A percentile compares a stretch with the other conserved stretches of the same genome.
Evolutionary conservation across 768 basidiomycete species (phyloP).

Genomic region (Xanthoconium purpureum): DNA sequence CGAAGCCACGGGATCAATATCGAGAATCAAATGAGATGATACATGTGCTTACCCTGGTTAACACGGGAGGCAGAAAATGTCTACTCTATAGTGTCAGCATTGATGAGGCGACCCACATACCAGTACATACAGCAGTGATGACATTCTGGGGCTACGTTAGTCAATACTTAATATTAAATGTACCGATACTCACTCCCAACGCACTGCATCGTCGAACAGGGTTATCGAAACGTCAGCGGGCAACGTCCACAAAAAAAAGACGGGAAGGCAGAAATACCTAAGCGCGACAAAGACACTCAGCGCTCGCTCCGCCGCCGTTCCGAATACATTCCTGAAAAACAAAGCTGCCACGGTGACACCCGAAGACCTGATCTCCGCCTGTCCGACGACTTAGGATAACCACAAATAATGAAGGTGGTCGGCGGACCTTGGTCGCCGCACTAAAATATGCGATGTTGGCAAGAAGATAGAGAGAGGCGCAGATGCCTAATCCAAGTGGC

Average conservation of each 20-base stretch:
- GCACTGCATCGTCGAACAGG: conserved; percentile 25
- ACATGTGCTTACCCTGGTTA: conserved; percentile 41
- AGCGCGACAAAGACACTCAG: conserved; percentile 49
- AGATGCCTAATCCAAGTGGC: no score
- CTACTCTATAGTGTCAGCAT: conserved; percentile 22
- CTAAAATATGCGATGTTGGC: no score
- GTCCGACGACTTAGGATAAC: no score
- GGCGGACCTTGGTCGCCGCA: no score
- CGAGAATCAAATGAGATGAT: background rate
- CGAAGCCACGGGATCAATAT: background rate
- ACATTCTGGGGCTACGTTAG: conserved; percentile 22
- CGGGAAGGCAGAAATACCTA: conserved; percentile 13
- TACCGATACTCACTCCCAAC: conserved; percentile 25
- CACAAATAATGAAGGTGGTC: no score
- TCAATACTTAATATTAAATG: background rate
- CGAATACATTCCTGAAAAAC: conserved; percentile 52
- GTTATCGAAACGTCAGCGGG: background rate
- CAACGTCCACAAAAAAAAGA: background rate
- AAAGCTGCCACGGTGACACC: conserved; percentile 57
- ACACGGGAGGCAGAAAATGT: conserved; percentile 48
- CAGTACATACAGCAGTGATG: conserved; percentile 25
- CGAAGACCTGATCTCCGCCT: conserved; percentile 36
- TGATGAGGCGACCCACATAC: background rate
- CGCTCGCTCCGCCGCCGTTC: conserved; percentile 47
- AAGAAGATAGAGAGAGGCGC: no score